A percentile compares a stretch with the other conserved stretches of the same genome.
These are phyloP conservation scores for Seiridium cupressi DNA, from an alignment of 2,329 filamentous ascomycete species.

Conservation along the genomic window DNA sequence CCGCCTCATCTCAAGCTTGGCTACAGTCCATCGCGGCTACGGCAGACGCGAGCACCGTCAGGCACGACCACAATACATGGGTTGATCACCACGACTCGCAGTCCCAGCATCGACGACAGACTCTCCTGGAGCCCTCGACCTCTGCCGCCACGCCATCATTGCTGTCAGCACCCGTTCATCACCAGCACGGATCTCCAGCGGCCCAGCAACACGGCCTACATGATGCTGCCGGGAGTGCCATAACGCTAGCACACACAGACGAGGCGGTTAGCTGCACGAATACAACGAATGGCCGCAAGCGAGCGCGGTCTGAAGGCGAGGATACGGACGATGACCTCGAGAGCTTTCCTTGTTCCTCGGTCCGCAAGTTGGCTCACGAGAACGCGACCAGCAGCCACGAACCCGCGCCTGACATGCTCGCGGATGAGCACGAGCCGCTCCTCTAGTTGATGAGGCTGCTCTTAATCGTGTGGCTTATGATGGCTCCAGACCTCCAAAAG, in stretches of 20 bases:
- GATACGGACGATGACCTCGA: constrained; percentile 16
- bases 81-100: neutral
- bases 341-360: constrained; percentile 10
- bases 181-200: neutral
- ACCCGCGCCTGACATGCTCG: neutral
- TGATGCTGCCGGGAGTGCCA: neutral
- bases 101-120: neutral
- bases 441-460: neutral
- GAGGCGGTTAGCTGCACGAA: neutral
- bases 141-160: neutral
- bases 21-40: constrained; percentile 4
- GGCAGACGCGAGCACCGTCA: neutral
- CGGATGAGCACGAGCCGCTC: neutral
- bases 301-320: constrained; percentile 28
- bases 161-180: neutral
- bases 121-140: neutral
- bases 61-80: neutral
- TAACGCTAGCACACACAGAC: neutral
- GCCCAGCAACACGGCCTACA: neutral
- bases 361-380: constrained; percentile 23
- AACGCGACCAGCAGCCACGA: neutral
- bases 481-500: no score
- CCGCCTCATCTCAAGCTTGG: neutral
- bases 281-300: constrained; percentile 23
- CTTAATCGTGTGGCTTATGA: no score